Evolutionary conservation across 257 asterid species (phyloP).

Genomic region (Solanum arcanum): DNA sequence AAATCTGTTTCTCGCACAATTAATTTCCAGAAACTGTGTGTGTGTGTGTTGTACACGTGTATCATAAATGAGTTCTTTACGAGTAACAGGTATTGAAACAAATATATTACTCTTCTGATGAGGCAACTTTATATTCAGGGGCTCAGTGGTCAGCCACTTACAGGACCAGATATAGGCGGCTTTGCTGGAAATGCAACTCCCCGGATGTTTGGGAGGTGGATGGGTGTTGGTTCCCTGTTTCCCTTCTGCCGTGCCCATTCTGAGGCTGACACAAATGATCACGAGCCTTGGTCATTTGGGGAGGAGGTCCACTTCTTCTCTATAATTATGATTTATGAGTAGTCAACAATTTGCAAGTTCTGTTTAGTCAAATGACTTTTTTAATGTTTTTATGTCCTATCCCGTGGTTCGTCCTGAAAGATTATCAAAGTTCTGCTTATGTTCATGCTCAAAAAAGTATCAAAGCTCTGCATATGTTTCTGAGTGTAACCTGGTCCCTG

Average conservation of each 20-base stretch:
- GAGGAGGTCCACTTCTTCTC: slow-evolving; percentile 56
- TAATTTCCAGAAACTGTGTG: not conserved
- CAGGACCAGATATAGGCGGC: slow-evolving; percentile 98
- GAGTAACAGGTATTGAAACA: not conserved
- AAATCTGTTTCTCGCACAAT: not conserved
- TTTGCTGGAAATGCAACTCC: slow-evolving; percentile 96
- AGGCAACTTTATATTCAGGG: slow-evolving; percentile 41
- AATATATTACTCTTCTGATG: not conserved
- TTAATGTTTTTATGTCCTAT: not conserved
- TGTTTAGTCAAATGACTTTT: not conserved
- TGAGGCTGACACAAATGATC: slow-evolving; percentile 63
- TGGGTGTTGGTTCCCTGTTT: slow-evolving; percentile 90
- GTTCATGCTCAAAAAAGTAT: not conserved
- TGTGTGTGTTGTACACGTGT: not conserved
- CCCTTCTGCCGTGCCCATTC: slow-evolving; percentile 99
- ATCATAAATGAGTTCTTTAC: not conserved
- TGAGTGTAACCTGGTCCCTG: not conserved
- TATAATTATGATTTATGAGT: not conserved
- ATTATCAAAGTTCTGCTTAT: not conserved
- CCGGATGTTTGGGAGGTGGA: slow-evolving; percentile 94
- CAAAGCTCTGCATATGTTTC: not conserved
- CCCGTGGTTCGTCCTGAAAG: not conserved
- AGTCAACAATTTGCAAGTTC: not conserved
- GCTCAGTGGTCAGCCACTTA: slow-evolving; percentile 85
- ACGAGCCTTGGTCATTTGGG: slow-evolving; percentile 99